A percentile compares a stretch with the other conserved stretches of the same genome.
These are phyloP conservation scores for Coemansia sp. DNA, from an alignment of 192 early-diverging fungal genomes.

Conservation along the genomic window DNA sequence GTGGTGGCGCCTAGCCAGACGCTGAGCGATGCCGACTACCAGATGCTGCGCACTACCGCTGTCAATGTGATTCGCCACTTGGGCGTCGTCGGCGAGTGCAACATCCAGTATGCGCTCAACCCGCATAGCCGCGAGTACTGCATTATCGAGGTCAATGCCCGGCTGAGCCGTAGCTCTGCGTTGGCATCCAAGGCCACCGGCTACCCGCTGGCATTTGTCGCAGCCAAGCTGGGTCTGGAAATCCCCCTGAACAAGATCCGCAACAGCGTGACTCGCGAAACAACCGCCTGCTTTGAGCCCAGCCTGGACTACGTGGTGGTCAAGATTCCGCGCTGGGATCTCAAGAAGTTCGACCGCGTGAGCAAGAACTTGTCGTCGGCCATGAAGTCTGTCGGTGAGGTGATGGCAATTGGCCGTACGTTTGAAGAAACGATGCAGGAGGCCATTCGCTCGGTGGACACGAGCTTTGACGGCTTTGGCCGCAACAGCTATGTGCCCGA, in stretches of 20 bases:
- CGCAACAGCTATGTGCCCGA: constrained; percentile 63
- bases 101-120: constrained; percentile 98
- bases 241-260: constrained; percentile 90
- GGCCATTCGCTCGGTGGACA: constrained; percentile 89
- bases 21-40: constrained; percentile 95
- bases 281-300: constrained; percentile 97
- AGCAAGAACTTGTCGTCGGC: constrained; percentile 83
- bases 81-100: constrained; percentile 99
- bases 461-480: constrained; percentile 79
- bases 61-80: constrained; percentile 96
- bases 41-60: constrained; percentile 95
- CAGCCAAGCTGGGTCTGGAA: constrained; percentile 93
- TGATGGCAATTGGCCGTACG: constrained; percentile 95
- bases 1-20: constrained; percentile 98
- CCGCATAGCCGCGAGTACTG: constrained; percentile 92
- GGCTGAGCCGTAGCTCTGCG: constrained; percentile 87
- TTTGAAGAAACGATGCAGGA: constrained; percentile 99
- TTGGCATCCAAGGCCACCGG: constrained; percentile 98
- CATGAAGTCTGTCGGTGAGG: constrained; percentile 98
- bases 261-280: constrained; percentile 93
- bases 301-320: constrained; percentile 88
- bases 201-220: constrained; percentile 97
- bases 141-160: constrained; percentile 99
- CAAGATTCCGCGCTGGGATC: constrained; percentile 88
- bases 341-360: constrained; percentile 95